phyloP scores from a whole-genome alignment of 768 basidiomycete species.

The Coprinopsis strossmayeri region DNA sequence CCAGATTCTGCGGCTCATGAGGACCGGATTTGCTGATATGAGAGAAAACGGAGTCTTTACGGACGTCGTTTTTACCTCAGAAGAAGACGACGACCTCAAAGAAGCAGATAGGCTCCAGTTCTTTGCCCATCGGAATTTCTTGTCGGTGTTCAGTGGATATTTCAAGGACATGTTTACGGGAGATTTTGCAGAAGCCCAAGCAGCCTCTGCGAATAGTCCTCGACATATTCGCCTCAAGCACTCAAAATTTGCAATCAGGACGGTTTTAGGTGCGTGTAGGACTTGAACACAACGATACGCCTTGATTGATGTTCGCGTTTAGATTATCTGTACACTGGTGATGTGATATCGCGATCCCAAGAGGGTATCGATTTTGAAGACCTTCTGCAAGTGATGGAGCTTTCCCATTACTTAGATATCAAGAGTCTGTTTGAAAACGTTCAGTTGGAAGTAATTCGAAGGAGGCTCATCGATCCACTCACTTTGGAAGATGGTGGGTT shows the following conservation, averaged over 20 bases:
- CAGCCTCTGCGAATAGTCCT: background rate
- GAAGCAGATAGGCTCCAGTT: slow-evolving; percentile 10
- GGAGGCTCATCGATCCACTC: slow-evolving; percentile 1
- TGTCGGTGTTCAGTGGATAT: slow-evolving; percentile 27
- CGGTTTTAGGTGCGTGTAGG: slow-evolving; percentile 3
- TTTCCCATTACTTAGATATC: slow-evolving; percentile 2
- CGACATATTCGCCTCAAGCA: background rate
- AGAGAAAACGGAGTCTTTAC: slow-evolving; percentile 24
- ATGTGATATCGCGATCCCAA: background rate
- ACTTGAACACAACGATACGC: too few relatives aligned
- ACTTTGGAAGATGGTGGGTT: background rate
- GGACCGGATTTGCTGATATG: slow-evolving; percentile 26
- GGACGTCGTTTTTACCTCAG: slow-evolving; percentile 29
- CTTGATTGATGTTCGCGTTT: too few relatives aligned
- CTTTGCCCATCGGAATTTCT: slow-evolving; percentile 33
- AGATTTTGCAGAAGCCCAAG: slow-evolving; percentile 16
- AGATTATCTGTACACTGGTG: slow-evolving; percentile 8
- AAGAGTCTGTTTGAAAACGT: slow-evolving; percentile 1
- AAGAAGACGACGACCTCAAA: slow-evolving; percentile 14
- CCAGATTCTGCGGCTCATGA: slow-evolving; percentile 15
- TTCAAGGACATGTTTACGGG: slow-evolving; percentile 25
- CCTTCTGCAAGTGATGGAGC: background rate
- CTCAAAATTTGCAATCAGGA: slow-evolving; percentile 2
- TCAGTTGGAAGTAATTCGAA: slow-evolving; percentile 1
- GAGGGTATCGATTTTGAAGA: background rate